Base-by-base conservation (phyloP, 768 basidiomycete genomes). In the Hericium coralloides region DNA sequence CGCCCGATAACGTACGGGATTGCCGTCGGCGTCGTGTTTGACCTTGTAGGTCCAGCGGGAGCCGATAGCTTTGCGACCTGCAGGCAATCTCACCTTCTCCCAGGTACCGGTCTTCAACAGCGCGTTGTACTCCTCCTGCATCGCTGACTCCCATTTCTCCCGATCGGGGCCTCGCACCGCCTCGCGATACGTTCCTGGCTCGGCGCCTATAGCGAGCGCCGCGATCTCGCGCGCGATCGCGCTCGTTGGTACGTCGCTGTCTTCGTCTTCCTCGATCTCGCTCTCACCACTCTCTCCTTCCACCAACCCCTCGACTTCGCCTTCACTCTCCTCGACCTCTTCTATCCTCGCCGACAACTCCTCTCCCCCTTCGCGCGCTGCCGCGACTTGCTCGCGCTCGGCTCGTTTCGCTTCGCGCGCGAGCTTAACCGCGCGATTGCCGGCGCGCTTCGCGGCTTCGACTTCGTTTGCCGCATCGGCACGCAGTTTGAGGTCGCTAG, bases 21-120 rank as follows among this genome's bases (percentile, higher is more conserved):
- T 55, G 14, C 71, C 71, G 6, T 57, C 23, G 0, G 63, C 55
- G 48, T 73, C 64, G 31, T 55, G 52, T 59, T 76, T 76, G 18
- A 58, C 49, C 49, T 57, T 63, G 62, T 67, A 72, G 3, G 73
- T 71, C 65, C 67, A 72, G 12, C 61, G 57, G 0, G 49, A 59
- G 12, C 55, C 51, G 5, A 65, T 55, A 14, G 52, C 20, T 2
- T 52, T 52, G 0, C 50, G 49, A 9, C 55, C 58, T 0, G 39
- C 38, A 0, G 45, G 58, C 1, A 51, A 12, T 12, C 43, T 15
- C 8, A 52, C 51, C 0, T 52, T 37, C 1, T 26, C 12, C 55
- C 51, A 55, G 0, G 39, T 41, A 15, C 39, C 39, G 39, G 14
- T 41, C 5, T 41, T 18, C 18, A 15, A 5, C 15, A 41, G 39